These are phyloP conservation scores for Proliferodiscus dingleyae DNA, from an alignment of 2,329 filamentous ascomycete species.

Conservation along the genomic window DNA sequence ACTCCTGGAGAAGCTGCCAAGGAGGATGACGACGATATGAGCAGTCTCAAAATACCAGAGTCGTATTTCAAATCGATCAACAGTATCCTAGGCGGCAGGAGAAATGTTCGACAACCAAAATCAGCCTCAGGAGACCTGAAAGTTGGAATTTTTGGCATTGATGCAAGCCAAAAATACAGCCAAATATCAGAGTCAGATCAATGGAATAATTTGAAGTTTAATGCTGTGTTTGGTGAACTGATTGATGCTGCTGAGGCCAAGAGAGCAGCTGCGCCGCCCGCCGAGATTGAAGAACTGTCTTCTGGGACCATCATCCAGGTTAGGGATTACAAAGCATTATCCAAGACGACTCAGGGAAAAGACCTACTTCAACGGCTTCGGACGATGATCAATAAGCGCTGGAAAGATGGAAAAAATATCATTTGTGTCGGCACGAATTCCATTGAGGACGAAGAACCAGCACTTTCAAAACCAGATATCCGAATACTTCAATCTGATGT, in stretches of 20 bases:
- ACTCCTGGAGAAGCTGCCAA: constrained; percentile 39
- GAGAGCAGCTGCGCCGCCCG: constrained; percentile 12
- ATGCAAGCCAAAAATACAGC: background rate
- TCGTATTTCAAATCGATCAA: too few species aligned
- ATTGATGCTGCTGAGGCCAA: constrained; percentile 42
- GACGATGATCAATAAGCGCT: constrained; percentile 64
- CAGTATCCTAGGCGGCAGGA: background rate
- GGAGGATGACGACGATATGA: constrained; percentile 34
- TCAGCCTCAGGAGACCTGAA: too few species aligned
- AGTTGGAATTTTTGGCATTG: background rate
- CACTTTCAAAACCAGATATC: constrained; percentile 37
- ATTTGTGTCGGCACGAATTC: constrained; percentile 77
- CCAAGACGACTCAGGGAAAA: constrained; percentile 61
- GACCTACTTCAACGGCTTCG: constrained; percentile 67
- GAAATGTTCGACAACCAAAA: background rate
- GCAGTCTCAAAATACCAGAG: background rate
- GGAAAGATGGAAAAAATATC: constrained; percentile 66
- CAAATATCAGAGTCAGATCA: constrained; percentile 34
- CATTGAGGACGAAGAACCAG: constrained; percentile 42
- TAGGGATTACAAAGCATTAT: constrained; percentile 76
- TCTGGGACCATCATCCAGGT: constrained; percentile 67
- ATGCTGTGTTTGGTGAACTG: constrained; percentile 52
- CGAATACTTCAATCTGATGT: constrained; percentile 38
- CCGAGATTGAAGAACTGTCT: background rate
- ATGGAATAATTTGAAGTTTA: constrained; percentile 60